Evolutionary conservation across 495 filamentous ascomycete genomes (phyloP), one percentile per base, ranked within the genome.

Genomic region (Lindgomyces ingoldianus): DNA sequence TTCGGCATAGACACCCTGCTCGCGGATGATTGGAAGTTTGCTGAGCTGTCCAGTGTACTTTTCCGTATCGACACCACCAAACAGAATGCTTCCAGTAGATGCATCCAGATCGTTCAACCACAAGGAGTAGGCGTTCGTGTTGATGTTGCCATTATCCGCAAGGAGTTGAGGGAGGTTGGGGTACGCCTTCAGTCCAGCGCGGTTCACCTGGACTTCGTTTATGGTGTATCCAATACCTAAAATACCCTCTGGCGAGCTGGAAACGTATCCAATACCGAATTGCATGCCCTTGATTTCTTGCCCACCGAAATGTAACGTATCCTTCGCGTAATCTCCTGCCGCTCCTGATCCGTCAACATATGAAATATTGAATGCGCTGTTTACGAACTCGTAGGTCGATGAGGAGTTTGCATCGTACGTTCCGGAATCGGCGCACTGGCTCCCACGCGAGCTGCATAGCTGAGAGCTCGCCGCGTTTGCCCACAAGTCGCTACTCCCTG

Each of bases 301-400:
- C 25, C 79, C 81, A 1, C 86, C 90, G 62, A 98, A 84, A 3
- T 74, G 75, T 54, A 98, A 75, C 0, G 82, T 89, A 72, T 98
- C 94, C 1, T 83, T 87, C 10, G 85, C 90, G 75, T 97, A 97
- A 70, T 93, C 91, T 9, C 94, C 94, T 4, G 73, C 68, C 0
- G 93, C 90, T 36, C 85, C 89, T 0, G 89, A 87, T 46, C 89
- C 89, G 74, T 98, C 94, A 25, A 91, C 90, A 72, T 98, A 98
- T 9, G 85, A 85, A 60, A 98, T 97, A 69, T 93, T 89, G 79
- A 98, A 98, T 39, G 89, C 82, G 65, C 81, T 85, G 30, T 84
- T 85, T 41, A 96, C 75, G 71, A 85, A 93, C 55, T 83, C 69
- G 75, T 92, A 95, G 0, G 93, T 89, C n/a, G 88, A 89, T 1